Evolutionary conservation across 2,329 filamentous ascomycete genomes (phyloP), one percentile per base, ranked within the genome.

Genomic region (Aspergillus fructus): DNA sequence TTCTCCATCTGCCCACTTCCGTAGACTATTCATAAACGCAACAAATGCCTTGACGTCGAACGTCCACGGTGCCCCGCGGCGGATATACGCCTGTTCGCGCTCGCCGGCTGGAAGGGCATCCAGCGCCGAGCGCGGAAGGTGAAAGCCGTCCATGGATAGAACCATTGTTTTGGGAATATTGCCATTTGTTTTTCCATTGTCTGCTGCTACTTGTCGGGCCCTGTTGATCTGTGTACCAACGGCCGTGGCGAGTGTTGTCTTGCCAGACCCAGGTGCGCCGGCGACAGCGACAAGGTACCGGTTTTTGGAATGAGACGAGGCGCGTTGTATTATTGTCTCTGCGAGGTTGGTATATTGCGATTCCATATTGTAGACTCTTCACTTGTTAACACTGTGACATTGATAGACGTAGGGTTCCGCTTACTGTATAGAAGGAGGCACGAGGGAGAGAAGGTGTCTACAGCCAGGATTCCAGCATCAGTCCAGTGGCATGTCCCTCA

Each of bases 81-180:
- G 68, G 4, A 65, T 56, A 47, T 74, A 66, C 13, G 74, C 72
- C 51, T 74, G 69, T 39, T 63, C 62, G 3, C 66, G 58, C 41
- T 43, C 17, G 12, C 21, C 19, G 40, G 76, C 68, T 4, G 71
- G 70, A 9, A 76, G 62, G 3, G 53, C 52, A 46, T 74, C 69
- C 7, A 76, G 61, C 15, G 58, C 59, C 17, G 62, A 59, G 11
- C 70, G 65, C 2, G 71, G 62, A 11, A 70, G 61, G 58, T 76
- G 74, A 52, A 75, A 76, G 13, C 74, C 74, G 49, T 76, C 74
- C 71, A 76, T 73, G 7, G 72, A 69, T 7, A 75, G 59, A 1
- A 68, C 60, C 1, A 63, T 59, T 0, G 70, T 63, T 7, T 53
- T 59, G 1, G 27, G 27, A 30, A 30, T 30, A 4, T 9, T 30